phyloP scores from a whole-genome alignment of 306 rosid genomes.

The Rosa rugosa region DNA sequence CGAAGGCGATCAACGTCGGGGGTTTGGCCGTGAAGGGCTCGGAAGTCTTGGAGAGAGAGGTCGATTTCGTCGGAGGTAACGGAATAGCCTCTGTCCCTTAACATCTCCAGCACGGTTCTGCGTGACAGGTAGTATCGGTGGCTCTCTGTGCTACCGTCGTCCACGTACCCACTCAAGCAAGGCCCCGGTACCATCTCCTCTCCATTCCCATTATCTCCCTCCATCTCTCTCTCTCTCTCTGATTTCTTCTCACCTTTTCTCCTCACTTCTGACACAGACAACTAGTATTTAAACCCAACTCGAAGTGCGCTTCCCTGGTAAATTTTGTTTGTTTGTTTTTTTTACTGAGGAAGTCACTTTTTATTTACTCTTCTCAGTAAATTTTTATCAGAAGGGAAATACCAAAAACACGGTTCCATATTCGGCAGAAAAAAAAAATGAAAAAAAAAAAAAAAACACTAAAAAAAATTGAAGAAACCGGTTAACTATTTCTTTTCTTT shows the following conservation, averaged over 20 bases:
- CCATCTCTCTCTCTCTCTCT: conserved; percentile 17
- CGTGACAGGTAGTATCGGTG: conserved; percentile 75
- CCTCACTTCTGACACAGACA: neutral
- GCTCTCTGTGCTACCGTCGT: conserved; percentile 62
- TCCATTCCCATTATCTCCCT: conserved; percentile 9
- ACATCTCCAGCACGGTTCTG: conserved; percentile 76
- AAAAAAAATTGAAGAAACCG: too few relatives aligned
- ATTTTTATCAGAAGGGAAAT: too few relatives aligned
- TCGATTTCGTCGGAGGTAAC: conserved; percentile 52
- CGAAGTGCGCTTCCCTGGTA: too few relatives aligned
- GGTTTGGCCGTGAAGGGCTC: conserved; percentile 43
- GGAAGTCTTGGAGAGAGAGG: conserved; percentile 64
- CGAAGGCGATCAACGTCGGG: conserved; percentile 78
- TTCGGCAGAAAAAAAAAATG: too few relatives aligned
- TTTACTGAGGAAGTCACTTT: too few relatives aligned
- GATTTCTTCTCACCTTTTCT: neutral
- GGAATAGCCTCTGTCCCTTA: conserved; percentile 75
- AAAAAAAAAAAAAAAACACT: too few relatives aligned
- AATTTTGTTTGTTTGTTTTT: too few relatives aligned
- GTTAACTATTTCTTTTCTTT: too few relatives aligned
- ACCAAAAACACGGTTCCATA: too few relatives aligned
- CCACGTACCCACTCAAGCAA: conserved; percentile 52
- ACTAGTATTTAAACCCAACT: neutral
- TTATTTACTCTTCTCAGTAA: too few relatives aligned
- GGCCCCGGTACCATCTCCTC: conserved; percentile 20